phyloP scores from a whole-genome alignment of 345 rosid species.

The Sonneratia caseolaris region DNA sequence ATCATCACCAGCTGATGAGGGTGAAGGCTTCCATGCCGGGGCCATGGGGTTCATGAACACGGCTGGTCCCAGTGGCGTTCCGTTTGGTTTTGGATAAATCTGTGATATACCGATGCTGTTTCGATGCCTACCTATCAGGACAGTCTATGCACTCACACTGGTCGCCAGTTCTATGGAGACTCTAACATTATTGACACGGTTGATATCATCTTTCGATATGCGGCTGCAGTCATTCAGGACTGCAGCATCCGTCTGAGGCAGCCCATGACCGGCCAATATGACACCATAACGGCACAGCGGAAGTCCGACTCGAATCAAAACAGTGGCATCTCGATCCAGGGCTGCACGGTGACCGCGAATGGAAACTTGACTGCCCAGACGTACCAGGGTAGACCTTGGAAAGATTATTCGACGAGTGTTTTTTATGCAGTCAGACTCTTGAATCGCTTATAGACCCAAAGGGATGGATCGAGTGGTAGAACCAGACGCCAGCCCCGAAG shows the following conservation, averaged over 20 bases:
- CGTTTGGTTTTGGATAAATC: constrained; percentile 60
- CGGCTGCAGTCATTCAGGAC: constrained; percentile 62
- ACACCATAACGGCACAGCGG: constrained; percentile 69
- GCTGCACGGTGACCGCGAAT: constrained; percentile 44
- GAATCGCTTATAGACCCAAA: constrained; percentile 32
- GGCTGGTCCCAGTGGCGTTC: constrained; percentile 74
- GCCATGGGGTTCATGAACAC: constrained; percentile 61
- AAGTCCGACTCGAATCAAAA: constrained; percentile 46
- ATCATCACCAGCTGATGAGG: constrained; percentile 64
- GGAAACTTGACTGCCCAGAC: constrained; percentile 33
- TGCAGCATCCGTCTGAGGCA: constrained; percentile 51
- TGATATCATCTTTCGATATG: constrained; percentile 72
- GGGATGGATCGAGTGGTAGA: constrained; percentile 60
- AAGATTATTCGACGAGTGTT: constrained; percentile 49
- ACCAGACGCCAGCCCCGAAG: constrained; percentile 40
- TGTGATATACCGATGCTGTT: constrained; percentile 48
- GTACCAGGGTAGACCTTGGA: constrained; percentile 75
- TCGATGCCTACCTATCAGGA: constrained; percentile 71
- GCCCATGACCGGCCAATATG: constrained; percentile 63
- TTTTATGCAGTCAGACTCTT: constrained; percentile 54
- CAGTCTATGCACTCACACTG: constrained; percentile 57
- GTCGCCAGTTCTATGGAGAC: constrained; percentile 71
- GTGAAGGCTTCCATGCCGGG: constrained; percentile 68
- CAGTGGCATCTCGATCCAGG: constrained; percentile 78
- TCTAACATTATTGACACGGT: constrained; percentile 67